Conservation (phyloP, 495 filamentous ascomycete species). For the Aspergillus asperescens region DNA sequence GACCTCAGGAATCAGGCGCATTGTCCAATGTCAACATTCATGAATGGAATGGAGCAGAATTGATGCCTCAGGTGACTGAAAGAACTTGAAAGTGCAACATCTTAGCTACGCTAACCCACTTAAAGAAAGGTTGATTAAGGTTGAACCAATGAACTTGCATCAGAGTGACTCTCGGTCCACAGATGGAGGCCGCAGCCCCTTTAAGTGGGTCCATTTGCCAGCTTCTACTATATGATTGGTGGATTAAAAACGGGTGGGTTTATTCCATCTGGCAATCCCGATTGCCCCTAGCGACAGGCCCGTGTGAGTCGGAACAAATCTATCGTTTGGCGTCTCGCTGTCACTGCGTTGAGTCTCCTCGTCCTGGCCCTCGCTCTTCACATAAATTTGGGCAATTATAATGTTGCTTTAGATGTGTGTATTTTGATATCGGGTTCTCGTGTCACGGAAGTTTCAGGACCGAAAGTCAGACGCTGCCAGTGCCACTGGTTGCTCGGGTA, state of each 20-base stretch:
- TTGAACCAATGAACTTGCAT: neutral
- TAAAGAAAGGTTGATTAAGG: neutral
- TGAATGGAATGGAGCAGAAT: neutral
- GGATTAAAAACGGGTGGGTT: too few species aligned
- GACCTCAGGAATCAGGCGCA: too few species aligned
- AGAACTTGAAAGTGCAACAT: neutral
- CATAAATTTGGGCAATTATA: too few species aligned
- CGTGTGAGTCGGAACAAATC: neutral
- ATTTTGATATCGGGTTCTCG: neutral
- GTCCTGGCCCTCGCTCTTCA: too few species aligned
- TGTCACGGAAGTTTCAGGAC: neutral
- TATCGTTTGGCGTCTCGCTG: too few species aligned
- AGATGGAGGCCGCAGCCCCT: neutral
- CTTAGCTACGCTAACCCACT: neutral
- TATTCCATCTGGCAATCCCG: too few species aligned
- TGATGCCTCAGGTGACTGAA: slow-evolving; percentile 4
- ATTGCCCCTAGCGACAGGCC: slow-evolving; percentile 22
- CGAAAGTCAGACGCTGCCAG: neutral
- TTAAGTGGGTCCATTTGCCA: slow-evolving; percentile 4
- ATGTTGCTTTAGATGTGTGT: neutral
- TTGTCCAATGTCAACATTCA: too few species aligned
- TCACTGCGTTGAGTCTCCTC: too few species aligned
- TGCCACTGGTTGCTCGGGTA: neutral
- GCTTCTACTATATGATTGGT: slow-evolving; percentile 11
- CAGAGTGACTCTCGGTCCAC: neutral